phyloP scores from a whole-genome alignment of 768 basidiomycete species.

The Xerocomus spinulosus region DNA sequence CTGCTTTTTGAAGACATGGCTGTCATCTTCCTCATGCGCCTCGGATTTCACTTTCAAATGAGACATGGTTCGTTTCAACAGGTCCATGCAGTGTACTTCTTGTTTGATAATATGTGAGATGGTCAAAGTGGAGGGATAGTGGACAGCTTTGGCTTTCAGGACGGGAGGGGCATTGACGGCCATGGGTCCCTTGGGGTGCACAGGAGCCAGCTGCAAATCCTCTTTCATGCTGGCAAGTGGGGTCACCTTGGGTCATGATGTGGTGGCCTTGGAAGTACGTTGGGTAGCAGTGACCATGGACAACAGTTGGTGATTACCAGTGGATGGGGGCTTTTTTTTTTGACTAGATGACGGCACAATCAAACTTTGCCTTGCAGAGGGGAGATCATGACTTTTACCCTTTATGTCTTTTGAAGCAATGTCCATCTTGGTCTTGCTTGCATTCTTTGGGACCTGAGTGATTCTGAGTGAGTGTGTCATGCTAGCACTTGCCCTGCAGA shows the following conservation, averaged over 20 bases:
- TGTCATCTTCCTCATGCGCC: constrained; percentile 47
- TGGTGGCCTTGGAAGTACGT: constrained; percentile 32
- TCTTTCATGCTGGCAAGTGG: constrained; percentile 30
- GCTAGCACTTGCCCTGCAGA: constrained; percentile 64
- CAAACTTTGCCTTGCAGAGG: constrained; percentile 48
- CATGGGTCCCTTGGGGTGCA: constrained; percentile 49
- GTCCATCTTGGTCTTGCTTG: constrained; percentile 32
- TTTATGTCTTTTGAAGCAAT: constrained; percentile 41
- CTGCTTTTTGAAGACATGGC: constrained; percentile 67
- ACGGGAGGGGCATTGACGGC: constrained; percentile 39
- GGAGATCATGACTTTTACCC: constrained; percentile 48
- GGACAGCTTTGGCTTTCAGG: not conserved
- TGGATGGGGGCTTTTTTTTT: constrained; percentile 32
- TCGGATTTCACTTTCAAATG: constrained; percentile 33
- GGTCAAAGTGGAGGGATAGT: constrained; percentile 30
- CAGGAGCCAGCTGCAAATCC: constrained; percentile 11
- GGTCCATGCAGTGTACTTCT: constrained; percentile 25
- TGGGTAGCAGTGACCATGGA: constrained; percentile 47
- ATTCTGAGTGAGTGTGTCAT: constrained; percentile 69
- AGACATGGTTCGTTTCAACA: constrained; percentile 32
- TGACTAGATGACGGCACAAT: constrained; percentile 59
- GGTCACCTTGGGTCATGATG: constrained; percentile 17
- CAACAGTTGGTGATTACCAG: constrained; percentile 47
- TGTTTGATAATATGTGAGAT: constrained; percentile 23
- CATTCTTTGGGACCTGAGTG: constrained; percentile 65